Evolutionary conservation across 2,329 filamentous ascomycete genomes (phyloP), one percentile per base, ranked within the genome.

Genomic region (Monilinia fructicola): DNA sequence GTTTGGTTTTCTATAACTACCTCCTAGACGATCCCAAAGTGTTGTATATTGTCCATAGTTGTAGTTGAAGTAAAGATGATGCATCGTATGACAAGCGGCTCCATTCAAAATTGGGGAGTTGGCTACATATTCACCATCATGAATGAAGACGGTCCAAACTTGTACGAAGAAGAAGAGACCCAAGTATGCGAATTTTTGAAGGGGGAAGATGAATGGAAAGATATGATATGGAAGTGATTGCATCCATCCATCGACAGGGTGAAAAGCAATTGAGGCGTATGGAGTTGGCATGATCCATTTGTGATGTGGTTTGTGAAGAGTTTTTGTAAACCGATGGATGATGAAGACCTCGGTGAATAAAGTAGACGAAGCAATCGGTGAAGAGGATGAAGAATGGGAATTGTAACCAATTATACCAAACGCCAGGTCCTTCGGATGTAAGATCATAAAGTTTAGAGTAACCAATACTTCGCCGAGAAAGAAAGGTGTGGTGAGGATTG

Each of bases 231-330:
- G 94, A 56, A 96, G 77, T 68, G 90, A 91, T 81, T 98, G 94
- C 14, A 88, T 85, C 80, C 90, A 97, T 75, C 94, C 94, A 76
- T 98, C 94, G 63, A 97, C 78, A 0, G 94, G 93, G 81, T 98
- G 93, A 85, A 98, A 98, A 67, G 94, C 94, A 76, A 97, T 91
- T 73, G 90, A 93, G 53, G 94, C 93, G 78, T 87, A 97, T 0
- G 94, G 94, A 3, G 92, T 96, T 3, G 94, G 94, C 92, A 97
- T 96, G 80, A 98, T 97, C 94, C 94, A 98, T 83, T 97, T 97
- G 87, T 98, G 94, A 80, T 98, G 94, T 71, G 93, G 90, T 86
- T 98, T 98, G 86, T 98, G 94, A 60, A 97, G 84, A 72, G 83
- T 83, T 82, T 82, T 93, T 96, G 86, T 98, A 98, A 73, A 95